Evolutionary conservation across 2,329 filamentous ascomycete genomes (phyloP).

Genomic region (Penicillium sumatraense): DNA sequence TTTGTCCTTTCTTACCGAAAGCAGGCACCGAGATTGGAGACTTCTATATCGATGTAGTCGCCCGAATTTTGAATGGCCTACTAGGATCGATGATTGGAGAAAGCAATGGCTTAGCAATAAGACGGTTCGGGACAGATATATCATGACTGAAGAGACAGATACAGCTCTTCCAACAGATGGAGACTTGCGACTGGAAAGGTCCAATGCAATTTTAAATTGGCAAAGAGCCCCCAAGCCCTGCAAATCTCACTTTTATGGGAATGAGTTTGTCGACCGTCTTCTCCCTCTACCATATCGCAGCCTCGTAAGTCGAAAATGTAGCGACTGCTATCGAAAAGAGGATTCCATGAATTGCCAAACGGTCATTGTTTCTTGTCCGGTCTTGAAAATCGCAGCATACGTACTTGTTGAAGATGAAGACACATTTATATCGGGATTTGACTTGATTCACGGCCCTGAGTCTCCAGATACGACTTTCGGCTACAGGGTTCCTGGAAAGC

Average conservation of each 20-base stretch:
- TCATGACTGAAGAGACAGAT: too few relatives aligned
- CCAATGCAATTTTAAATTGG: too few relatives aligned
- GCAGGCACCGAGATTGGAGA: neutral
- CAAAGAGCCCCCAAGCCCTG: too few relatives aligned
- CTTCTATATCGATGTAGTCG: neutral
- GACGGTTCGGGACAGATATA: neutral
- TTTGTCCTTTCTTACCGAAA: neutral
- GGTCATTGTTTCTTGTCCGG: neutral
- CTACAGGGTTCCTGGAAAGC: constrained; percentile 9
- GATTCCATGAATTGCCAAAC: too few relatives aligned
- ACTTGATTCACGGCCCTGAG: constrained; percentile 3
- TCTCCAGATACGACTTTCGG: neutral
- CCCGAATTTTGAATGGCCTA: neutral
- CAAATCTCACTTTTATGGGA: too few relatives aligned
- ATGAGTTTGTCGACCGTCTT: too few relatives aligned
- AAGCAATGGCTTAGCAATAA: neutral
- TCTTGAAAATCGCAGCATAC: constrained; percentile 3
- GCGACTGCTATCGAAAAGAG: too few relatives aligned
- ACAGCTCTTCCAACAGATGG: too few relatives aligned
- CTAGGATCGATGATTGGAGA: neutral
- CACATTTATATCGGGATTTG: constrained; percentile 6
- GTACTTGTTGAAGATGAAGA: constrained; percentile 7
- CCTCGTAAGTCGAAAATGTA: too few relatives aligned
- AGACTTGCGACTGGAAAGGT: too few relatives aligned
- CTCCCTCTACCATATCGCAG: too few relatives aligned